phyloP scores from a whole-genome alignment of 2,329 filamentous ascomycete genomes.

The Phaeoacremonium minimum region DNA sequence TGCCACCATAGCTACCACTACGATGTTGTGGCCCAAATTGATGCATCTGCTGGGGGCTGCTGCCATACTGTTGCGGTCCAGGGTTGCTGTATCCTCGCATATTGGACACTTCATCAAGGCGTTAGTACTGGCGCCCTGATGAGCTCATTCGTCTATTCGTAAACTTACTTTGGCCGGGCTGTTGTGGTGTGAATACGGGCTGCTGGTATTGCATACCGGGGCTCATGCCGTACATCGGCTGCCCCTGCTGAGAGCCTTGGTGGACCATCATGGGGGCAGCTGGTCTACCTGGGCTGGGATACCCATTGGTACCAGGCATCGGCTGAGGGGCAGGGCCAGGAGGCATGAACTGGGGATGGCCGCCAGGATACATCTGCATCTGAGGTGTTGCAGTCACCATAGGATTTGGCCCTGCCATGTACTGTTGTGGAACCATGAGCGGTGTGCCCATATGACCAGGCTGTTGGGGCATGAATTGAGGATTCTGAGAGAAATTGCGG shows the following conservation, averaged over 20 bases:
- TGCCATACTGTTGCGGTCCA: slow-evolving; percentile 59
- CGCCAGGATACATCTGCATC: slow-evolving; percentile 76
- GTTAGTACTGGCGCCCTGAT: slow-evolving; percentile 26
- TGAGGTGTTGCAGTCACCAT: slow-evolving; percentile 67
- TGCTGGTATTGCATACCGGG: slow-evolving; percentile 71
- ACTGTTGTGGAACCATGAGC: slow-evolving; percentile 81
- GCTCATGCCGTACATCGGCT: slow-evolving; percentile 73
- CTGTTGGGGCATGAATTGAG: slow-evolving; percentile 70
- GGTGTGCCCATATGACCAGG: slow-evolving; percentile 66
- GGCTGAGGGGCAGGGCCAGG: slow-evolving; percentile 49
- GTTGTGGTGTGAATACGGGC: slow-evolving; percentile 66
- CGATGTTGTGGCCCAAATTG: slow-evolving; percentile 57
- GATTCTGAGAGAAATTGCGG: slow-evolving; percentile 66
- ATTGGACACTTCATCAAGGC: slow-evolving; percentile 48
- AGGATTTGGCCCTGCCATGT: slow-evolving; percentile 67
- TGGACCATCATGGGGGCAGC: slow-evolving; percentile 88
- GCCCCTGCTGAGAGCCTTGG: slow-evolving; percentile 89
- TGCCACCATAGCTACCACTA: slow-evolving; percentile 46
- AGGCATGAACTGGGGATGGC: slow-evolving; percentile 60
- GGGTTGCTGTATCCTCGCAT: slow-evolving; percentile 56
- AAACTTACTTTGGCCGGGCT: slow-evolving; percentile 69
- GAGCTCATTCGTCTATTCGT: slow-evolving; percentile 13
- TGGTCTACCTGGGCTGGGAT: slow-evolving; percentile 81
- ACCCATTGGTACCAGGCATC: slow-evolving; percentile 68
- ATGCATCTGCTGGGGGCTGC: slow-evolving; percentile 62